Evolutionary conservation across 2,329 filamentous ascomycete species (phyloP).

Genomic region (Talaromyces piceae): DNA sequence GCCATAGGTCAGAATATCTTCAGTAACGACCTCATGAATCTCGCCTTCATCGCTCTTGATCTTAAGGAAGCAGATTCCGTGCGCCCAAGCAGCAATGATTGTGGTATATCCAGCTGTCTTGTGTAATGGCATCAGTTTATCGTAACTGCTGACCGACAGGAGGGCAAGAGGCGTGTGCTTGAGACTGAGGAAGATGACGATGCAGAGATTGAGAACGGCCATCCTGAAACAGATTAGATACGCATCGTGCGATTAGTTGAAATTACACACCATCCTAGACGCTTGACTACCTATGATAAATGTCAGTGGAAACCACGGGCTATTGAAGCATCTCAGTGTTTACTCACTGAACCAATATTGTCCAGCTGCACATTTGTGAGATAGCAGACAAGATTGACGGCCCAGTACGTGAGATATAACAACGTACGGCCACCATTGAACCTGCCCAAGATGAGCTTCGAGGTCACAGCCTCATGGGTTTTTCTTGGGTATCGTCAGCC

Average conservation of each 20-base stretch:
- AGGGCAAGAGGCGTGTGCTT: constrained; percentile 53
- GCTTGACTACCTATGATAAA: background rate
- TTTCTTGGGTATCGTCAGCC: background rate
- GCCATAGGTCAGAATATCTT: constrained; percentile 42
- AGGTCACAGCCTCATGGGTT: background rate
- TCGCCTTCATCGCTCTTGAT: constrained; percentile 37
- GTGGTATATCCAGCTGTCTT: constrained; percentile 47
- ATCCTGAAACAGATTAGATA: constrained; percentile 31
- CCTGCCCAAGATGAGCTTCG: constrained; percentile 3
- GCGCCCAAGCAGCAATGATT: constrained; percentile 41
- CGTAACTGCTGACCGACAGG: constrained; percentile 50
- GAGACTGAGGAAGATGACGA: constrained; percentile 49
- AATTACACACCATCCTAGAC: background rate
- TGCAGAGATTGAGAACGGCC: constrained; percentile 41
- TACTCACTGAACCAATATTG: background rate
- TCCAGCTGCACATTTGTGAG: constrained; percentile 10
- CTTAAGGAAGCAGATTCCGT: constrained; percentile 20
- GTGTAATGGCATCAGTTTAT: constrained; percentile 53
- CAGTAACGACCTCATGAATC: constrained; percentile 25
- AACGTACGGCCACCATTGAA: constrained; percentile 4
- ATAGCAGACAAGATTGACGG: constrained; percentile 11
- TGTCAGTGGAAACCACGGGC: background rate
- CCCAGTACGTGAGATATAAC: constrained; percentile 13
- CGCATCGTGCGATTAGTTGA: background rate
- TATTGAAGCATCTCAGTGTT: background rate